Percentiles rank a stretch among this genome's conserved stretches.
Evolutionary conservation across 208 protist species (phyloP).

Genomic region (Crithidia mellificae): DNA sequence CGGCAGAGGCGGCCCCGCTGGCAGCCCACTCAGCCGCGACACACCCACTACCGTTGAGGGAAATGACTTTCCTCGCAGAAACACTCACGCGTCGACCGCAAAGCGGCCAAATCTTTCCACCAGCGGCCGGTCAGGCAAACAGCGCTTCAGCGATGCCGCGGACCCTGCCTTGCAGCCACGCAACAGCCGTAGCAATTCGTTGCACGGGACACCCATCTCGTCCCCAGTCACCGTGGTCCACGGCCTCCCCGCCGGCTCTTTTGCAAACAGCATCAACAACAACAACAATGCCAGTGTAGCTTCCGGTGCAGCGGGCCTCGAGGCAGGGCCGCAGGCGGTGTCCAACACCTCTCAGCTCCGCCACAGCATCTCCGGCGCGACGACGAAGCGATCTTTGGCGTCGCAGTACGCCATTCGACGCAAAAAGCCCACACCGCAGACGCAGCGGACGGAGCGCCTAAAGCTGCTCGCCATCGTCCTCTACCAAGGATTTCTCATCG

Average conservation of each 20-base stretch:
- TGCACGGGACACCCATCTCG: not conserved
- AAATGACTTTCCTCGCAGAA: too few species aligned
- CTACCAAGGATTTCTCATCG: conserved; percentile 47
- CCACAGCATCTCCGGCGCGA: not conserved
- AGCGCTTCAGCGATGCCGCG: too few species aligned
- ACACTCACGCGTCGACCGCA: too few species aligned
- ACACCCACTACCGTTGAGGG: too few species aligned
- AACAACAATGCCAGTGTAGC: not conserved
- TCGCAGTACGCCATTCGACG: conserved; percentile 49
- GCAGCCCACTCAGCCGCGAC: too few species aligned
- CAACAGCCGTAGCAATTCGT: not conserved
- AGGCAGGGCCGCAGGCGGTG: not conserved
- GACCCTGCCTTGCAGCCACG: not conserved
- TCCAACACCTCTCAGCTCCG: conserved; percentile 6
- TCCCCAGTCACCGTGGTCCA: conserved; percentile 12
- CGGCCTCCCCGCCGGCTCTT: not conserved
- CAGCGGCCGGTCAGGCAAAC: not conserved
- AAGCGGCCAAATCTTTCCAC: too few species aligned
- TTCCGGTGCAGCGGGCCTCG: not conserved
- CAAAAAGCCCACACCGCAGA: not conserved
- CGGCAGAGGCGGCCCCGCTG: too few species aligned
- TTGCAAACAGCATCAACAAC: not conserved
- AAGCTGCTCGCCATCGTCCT: conserved; percentile 23
- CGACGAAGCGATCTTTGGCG: conserved; percentile 37
- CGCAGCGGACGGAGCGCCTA: conserved; percentile 3